Evolutionary conservation across 805 yeast species (phyloP), one percentile per base, ranked within the genome.

Genomic region (Yarrowia bubula): DNA sequence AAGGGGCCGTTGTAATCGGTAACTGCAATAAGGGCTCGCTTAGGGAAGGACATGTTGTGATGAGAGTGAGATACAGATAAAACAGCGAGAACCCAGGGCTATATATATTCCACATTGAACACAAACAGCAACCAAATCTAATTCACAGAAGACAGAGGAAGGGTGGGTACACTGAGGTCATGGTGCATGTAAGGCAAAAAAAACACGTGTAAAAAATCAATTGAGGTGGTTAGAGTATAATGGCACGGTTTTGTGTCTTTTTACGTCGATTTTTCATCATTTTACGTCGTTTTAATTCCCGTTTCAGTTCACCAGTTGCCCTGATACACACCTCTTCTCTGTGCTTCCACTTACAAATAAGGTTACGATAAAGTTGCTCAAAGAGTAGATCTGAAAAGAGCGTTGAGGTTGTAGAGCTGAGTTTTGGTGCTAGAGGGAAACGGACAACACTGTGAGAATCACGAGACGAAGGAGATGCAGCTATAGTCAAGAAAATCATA

Each of bases 1-100:
- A 86, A 84, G 13, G 71, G 74, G 1, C 65, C 71, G 53, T 66
- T 48, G 66, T 65, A 67, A 47, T 65, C 60, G 31, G 71, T 69
- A 35, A 69, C 63, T 3, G 70, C 71, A 41, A 69, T 55, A 13
- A 68, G 61, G 28, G 38, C 71, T 51, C 61, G 61, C 61, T 55
- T 55, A 28, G 61, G 61, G 47, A 55, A 41, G 15, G 61, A 55
- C 61, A 55, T 55, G 28, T 18, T 33, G 55, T 46, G 42, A 13
- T 9, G n/a, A 4, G 55, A 14, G 15, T 39, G 9, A 17, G 41
- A 35, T 17, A 14, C 17, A 2, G 28, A 6, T 13, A 18, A 11
- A 8, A 10, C 6, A n/a, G 43, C 43, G n/a, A 13, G 4, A 6
- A 2, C 14, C n/a, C n/a, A 17, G 17, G 8, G 4, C 43, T 51